Evolutionary conservation across 148 eudicot species (phyloP), one percentile per base, ranked within the genome.

Genomic region (Chenopodium quinoa): DNA sequence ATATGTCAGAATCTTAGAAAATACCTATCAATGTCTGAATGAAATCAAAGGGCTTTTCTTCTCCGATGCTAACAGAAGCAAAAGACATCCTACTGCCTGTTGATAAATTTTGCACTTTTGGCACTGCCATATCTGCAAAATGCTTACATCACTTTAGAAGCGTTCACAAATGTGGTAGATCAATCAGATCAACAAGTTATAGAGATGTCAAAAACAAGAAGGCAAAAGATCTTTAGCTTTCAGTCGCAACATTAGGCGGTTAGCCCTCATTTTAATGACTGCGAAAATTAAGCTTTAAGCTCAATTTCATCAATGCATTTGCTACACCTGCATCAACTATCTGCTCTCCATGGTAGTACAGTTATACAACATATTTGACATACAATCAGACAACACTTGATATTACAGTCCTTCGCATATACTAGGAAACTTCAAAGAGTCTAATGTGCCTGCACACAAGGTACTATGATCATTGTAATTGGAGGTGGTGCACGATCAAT

Each of bases 11-110:
- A 31, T 48, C 46, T 31, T 23, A 9, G 65, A 77, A 60, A 88
- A 86, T 91, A 93, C 98, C 98, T 73, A 91, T 82, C 82, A 93
- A 75, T 69, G 86, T 87, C 31, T 85, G 91, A 34, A 95, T 71
- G 80, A 95, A 93, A 86, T 95, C 92, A 83, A 95, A 91, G 74
- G 97, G 96, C 70, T 91, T 92, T 52, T 92, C 93, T 83, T 95
- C 96, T 81, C 83, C 84, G 4, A 80, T 37, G 84, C 87, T 89
- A 73, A 89, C 89, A 44, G 97, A 95, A 65, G 97, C 93, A 86
- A 95, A 95, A 58, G 89, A 80, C 67, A 70, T 85, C 67, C 84
- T 89, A 4, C 81, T 83, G 70, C 83, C 82, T 73, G 87, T 34
- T 79, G 86, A 80, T 50, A 81, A 65, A 80, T 76, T 82, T 34